Evolutionary conservation across 2,329 filamentous ascomycete species (phyloP).

Genomic region (Fusarium circinatum): DNA sequence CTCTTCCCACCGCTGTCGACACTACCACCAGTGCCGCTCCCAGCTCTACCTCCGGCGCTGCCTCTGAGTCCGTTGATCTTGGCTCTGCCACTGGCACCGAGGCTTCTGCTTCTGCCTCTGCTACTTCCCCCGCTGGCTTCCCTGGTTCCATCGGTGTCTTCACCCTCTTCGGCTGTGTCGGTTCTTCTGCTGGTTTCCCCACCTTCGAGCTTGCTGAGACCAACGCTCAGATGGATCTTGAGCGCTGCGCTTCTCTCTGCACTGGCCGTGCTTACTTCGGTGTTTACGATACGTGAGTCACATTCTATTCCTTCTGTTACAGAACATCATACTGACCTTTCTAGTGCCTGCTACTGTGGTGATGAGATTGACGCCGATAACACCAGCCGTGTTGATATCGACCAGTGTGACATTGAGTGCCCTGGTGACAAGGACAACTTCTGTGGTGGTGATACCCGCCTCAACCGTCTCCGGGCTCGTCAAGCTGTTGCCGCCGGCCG

Average conservation of each 20-base stretch:
- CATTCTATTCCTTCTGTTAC: fast-evolving
- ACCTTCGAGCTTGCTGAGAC: conserved; percentile 33
- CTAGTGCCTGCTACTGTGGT: conserved; percentile 40
- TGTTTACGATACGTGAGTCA: conserved; percentile 41
- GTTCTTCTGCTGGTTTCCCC: conserved; percentile 31
- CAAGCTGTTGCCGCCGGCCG: conserved; percentile 25
- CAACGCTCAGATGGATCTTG: conserved; percentile 33
- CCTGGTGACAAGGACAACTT: conserved; percentile 20
- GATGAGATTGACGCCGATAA: not conserved
- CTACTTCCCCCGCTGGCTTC: conserved; percentile 15
- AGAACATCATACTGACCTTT: not conserved
- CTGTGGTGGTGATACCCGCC: conserved; percentile 32
- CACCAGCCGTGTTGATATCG: not conserved
- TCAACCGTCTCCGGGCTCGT: conserved; percentile 15
- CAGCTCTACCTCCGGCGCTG: not conserved
- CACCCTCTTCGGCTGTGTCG: conserved; percentile 42
- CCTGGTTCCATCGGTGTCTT: conserved; percentile 35
- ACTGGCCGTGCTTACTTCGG: conserved; percentile 40
- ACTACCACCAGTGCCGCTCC: not conserved
- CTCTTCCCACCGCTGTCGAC: not conserved
- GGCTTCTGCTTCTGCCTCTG: conserved; percentile 40
- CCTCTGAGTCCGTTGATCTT: not conserved
- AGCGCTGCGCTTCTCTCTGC: conserved; percentile 42
- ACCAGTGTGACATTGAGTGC: conserved; percentile 27
- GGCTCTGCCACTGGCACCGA: conserved; percentile 28